phyloP scores from a whole-genome alignment of 352 stramenopile genomes.

The Chrysophaeum taylorii region DNA sequence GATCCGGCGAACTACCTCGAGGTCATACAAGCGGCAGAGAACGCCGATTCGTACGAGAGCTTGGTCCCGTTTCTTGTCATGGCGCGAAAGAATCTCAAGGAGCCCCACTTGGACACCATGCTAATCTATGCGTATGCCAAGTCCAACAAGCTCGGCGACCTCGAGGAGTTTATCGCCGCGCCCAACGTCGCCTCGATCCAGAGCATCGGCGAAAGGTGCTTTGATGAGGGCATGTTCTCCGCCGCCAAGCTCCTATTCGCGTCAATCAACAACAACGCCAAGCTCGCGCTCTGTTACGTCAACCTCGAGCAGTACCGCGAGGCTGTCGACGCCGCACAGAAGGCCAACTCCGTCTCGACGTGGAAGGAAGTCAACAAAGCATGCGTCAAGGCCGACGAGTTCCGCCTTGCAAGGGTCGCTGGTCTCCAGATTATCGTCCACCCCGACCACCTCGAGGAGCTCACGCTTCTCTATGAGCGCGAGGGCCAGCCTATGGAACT shows the following conservation, averaged over 20 bases:
- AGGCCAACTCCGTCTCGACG: constrained; percentile 97
- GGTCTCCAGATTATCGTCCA: constrained; percentile 99
- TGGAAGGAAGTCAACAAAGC: constrained; percentile 99
- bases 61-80: constrained; percentile 98
- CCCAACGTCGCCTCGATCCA: constrained; percentile 99
- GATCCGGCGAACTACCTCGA: constrained; percentile 92
- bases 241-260: constrained; percentile 96
- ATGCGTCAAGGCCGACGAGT: constrained; percentile 94
- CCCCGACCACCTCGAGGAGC: constrained; percentile 97
- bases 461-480: constrained; percentile 97
- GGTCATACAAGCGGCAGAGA: constrained; percentile 92
- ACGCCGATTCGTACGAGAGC: constrained; percentile 87
- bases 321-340: constrained; percentile 93
- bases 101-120: constrained; percentile 96
- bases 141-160: constrained; percentile 91
- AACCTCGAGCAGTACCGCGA: constrained; percentile 97
- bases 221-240: constrained; percentile 95
- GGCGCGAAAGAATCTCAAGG: constrained; percentile 96
- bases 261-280: constrained; percentile 99
- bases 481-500: constrained; percentile 88
- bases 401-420: constrained; percentile 90
- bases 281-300: constrained; percentile 98
- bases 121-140: constrained; percentile 98
- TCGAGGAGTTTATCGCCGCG: constrained; percentile 97
- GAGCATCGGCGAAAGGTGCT: constrained; percentile 93